These are phyloP conservation scores for Cryptosporidium baileyi DNA, from an alignment of 169 alveolate genomes.

Conservation along the genomic window DNA sequence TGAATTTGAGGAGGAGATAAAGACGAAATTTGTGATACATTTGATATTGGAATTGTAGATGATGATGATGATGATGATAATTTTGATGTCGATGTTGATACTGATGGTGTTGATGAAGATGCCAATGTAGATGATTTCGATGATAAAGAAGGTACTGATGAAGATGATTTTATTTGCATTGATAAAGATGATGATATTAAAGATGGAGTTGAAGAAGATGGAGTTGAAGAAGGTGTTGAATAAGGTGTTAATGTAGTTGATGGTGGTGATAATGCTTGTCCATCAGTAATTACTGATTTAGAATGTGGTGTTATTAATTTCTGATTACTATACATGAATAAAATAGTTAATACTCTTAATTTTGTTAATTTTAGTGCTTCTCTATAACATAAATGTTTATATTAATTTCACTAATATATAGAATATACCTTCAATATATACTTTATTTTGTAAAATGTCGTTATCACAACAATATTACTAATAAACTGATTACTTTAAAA, in stretches of 20 bases:
- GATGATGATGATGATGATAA: not conserved
- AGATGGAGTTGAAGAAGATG: constrained; percentile 3
- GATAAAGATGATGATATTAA: not conserved
- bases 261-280: constrained; percentile 6
- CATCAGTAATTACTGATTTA: not conserved
- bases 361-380: not conserved
- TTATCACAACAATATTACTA: not conserved
- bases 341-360: not conserved
- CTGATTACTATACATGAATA: not conserved
- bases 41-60: not conserved
- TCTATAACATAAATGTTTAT: no score
- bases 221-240: constrained; percentile 46
- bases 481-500: not conserved
- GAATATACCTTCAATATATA: no score
- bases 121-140: constrained; percentile 36
- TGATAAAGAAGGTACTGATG: constrained; percentile 15
- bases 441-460: no score
- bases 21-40: not conserved
- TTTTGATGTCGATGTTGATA: not conserved
- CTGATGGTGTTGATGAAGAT: constrained; percentile 29
- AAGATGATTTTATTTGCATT: no score
- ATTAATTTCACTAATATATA: no score
- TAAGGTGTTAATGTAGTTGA: constrained; percentile 58
- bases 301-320: not conserved
- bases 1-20: constrained; percentile 2